Evolutionary conservation across 2,329 filamentous ascomycete genomes (phyloP).

Genomic region (Trichoderma simmonsii): DNA sequence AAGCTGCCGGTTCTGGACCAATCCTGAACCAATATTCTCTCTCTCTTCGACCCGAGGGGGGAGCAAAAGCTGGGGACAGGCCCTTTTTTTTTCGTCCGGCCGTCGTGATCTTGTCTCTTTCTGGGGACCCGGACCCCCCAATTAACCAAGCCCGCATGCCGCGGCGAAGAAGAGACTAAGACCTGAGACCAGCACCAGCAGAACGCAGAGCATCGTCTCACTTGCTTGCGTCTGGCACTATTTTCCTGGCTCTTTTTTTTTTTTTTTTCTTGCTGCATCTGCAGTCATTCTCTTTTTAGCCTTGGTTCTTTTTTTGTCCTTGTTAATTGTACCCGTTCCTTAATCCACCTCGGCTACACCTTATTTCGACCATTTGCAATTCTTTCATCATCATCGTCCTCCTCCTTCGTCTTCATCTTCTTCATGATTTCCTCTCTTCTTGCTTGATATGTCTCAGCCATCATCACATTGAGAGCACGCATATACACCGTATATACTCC

Average conservation of each 20-base stretch:
- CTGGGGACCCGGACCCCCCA: neutral
- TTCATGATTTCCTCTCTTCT: neutral
- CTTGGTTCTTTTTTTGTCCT: neutral
- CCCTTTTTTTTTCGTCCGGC: neutral
- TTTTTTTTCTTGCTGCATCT: neutral
- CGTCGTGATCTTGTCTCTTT: neutral
- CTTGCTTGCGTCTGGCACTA: neutral
- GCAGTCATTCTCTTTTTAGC: neutral
- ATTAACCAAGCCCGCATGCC: slow-evolving; percentile 2
- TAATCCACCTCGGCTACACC: neutral
- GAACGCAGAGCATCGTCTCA: neutral
- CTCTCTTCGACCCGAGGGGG: neutral
- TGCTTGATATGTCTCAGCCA: neutral
- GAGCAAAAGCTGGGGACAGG: neutral
- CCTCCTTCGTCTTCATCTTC: neutral
- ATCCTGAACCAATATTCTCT: neutral
- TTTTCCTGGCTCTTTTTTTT: no score
- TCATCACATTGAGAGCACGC: neutral
- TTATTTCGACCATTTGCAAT: neutral
- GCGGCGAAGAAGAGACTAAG: neutral
- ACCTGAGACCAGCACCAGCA: neutral
- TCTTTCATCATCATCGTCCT: neutral
- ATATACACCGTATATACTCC: neutral
- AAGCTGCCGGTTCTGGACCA: slow-evolving; percentile 6
- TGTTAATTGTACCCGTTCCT: neutral